These are phyloP conservation scores for Lachancea mirantina DNA, from an alignment of 805 yeast genomes.

Conservation along the genomic window DNA sequence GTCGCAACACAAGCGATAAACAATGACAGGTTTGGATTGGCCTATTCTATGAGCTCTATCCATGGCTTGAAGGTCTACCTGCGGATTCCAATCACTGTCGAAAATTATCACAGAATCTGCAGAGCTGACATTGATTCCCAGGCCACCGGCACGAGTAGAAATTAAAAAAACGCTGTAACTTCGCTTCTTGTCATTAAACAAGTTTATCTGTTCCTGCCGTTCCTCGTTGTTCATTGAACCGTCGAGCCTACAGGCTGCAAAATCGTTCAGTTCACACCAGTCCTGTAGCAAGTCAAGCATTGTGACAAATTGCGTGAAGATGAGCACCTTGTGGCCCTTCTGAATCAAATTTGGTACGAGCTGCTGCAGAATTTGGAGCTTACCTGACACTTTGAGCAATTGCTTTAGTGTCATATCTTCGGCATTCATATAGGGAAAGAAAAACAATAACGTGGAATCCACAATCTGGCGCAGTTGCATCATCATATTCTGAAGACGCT, in stretches of 20 bases:
- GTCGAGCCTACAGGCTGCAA: conserved; percentile 57
- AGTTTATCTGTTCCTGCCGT: conserved; percentile 55
- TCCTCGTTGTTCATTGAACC: conserved; percentile 64
- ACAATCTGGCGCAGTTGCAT: conserved; percentile 85
- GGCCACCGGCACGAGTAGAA: conserved; percentile 91
- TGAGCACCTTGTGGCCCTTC: conserved; percentile 59
- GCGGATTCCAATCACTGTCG: conserved; percentile 97
- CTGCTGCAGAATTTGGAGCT: conserved; percentile 62
- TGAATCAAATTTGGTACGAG: conserved; percentile 45
- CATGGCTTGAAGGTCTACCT: conserved; percentile 93
- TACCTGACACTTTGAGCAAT: conserved; percentile 57
- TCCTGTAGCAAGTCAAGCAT: conserved; percentile 78
- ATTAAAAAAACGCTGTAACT: conserved; percentile 53
- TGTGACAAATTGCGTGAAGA: conserved; percentile 80
- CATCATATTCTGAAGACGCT: conserved; percentile 56
- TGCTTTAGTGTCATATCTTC: conserved; percentile 36
- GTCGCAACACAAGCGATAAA: conserved; percentile 68
- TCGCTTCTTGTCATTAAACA: conserved; percentile 34
- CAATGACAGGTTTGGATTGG: conserved; percentile 73
- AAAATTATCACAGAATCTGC: conserved; percentile 88
- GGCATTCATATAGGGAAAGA: conserved; percentile 59
- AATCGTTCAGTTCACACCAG: conserved; percentile 49
- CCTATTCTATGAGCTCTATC: conserved; percentile 94
- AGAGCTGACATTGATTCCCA: conserved; percentile 77
- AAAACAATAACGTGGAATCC: conserved; percentile 78